Evolutionary conservation across 2,329 filamentous ascomycete genomes (phyloP).

Genomic region (Colletotrichum brevisporum): DNA sequence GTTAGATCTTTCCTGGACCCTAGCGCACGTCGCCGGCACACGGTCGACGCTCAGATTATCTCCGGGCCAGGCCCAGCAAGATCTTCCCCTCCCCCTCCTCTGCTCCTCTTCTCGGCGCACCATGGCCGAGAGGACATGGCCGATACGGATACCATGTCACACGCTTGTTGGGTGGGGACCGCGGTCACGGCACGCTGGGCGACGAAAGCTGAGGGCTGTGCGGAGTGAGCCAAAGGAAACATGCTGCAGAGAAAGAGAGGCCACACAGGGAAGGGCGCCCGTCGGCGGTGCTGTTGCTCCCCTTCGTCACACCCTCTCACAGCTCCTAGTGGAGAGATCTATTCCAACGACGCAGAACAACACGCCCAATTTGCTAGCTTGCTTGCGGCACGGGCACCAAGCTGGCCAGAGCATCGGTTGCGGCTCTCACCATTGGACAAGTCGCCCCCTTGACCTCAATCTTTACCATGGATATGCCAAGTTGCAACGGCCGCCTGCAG

Average conservation of each 20-base stretch:
- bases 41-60: conserved; percentile 11
- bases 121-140: conserved; percentile 14
- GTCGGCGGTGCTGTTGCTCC: conserved; percentile 29
- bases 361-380: conserved; percentile 18
- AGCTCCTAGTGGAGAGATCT: conserved; percentile 34
- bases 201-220: conserved; percentile 6
- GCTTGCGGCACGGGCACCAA: conserved; percentile 20
- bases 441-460: conserved; percentile 13
- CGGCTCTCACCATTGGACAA: conserved; percentile 34
- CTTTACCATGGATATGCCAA: conserved; percentile 36
- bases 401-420: conserved; percentile 23
- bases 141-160: conserved; percentile 12
- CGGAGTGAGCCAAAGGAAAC: conserved; percentile 16
- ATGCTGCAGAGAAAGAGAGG: conserved; percentile 25
- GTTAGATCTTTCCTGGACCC: background rate
- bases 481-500: conserved; percentile 39
- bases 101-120: conserved; percentile 3
- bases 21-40: background rate
- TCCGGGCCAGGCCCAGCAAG: conserved; percentile 20
- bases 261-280: conserved; percentile 2
- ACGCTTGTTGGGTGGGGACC: conserved; percentile 27
- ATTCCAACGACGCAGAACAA: conserved; percentile 27
- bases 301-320: conserved; percentile 32
- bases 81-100: background rate
- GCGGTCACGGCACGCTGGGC: background rate